Percentiles rank a stretch among this genome's conserved stretches.
These are phyloP conservation scores for Leptomonas seymouri DNA, from an alignment of 208 protist species.

Conservation along the genomic window DNA sequence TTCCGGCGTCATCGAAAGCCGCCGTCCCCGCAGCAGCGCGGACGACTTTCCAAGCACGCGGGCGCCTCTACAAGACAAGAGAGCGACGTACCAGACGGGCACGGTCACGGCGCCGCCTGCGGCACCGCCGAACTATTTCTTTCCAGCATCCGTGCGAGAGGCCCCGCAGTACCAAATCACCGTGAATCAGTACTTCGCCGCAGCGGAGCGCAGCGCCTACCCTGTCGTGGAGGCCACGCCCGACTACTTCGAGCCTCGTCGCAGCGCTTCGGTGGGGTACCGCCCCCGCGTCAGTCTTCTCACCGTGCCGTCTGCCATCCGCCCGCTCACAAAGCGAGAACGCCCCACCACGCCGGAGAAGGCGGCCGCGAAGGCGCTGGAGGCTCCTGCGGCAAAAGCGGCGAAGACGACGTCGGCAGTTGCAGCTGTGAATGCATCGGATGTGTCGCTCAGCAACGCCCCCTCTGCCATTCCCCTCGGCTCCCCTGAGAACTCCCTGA, in stretches of 20 bases:
- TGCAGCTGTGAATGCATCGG: neutral
- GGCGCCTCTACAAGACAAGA: neutral
- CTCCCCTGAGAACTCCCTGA: slow-evolving; percentile 31
- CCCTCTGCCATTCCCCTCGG: slow-evolving; percentile 15
- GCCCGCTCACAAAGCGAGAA: neutral
- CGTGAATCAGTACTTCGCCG: slow-evolving; percentile 34
- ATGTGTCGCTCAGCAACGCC: slow-evolving; percentile 22
- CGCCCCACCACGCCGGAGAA: neutral
- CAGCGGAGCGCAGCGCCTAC: slow-evolving; percentile 15
- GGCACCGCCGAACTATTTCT: neutral
- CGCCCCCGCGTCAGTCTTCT: slow-evolving; percentile 15
- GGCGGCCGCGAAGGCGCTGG: too few species aligned
- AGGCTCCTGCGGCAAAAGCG: neutral
- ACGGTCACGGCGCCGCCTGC: neutral
- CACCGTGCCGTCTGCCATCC: slow-evolving; percentile 16
- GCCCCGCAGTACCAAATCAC: slow-evolving; percentile 27
- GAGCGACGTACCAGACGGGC: neutral
- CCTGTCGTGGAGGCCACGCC: neutral
- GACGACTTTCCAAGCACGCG: neutral
- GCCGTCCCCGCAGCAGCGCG: slow-evolving; percentile 3
- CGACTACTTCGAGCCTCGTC: neutral
- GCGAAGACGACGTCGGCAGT: neutral
- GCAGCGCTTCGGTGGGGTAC: neutral
- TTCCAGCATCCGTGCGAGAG: slow-evolving; percentile 3
- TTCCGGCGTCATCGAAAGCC: slow-evolving; percentile 17